These are phyloP conservation scores for Verbascum thapsus DNA, from an alignment of 257 asterid species.

Conservation along the genomic window DNA sequence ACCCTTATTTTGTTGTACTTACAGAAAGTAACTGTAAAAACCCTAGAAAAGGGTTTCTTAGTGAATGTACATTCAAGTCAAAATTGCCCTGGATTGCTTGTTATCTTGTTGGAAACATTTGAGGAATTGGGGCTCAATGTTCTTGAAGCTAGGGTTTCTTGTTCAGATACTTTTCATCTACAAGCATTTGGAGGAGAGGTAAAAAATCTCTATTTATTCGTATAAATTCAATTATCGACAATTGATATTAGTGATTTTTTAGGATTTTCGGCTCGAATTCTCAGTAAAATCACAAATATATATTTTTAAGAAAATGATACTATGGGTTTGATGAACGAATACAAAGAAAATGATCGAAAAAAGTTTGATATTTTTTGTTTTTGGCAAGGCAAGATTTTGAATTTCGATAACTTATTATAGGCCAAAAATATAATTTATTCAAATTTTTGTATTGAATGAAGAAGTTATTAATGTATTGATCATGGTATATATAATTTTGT, in stretches of 20 bases:
- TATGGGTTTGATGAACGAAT: no score
- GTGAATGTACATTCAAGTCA: slow-evolving; percentile 48
- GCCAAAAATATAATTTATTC: no score
- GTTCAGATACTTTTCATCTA: slow-evolving; percentile 47
- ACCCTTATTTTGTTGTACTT: not conserved
- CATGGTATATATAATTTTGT: no score
- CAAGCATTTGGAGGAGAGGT: slow-evolving; percentile 61
- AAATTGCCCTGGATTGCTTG: slow-evolving; percentile 53
- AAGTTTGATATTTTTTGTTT: no score
- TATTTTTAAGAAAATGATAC: no score
- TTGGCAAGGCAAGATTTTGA: no score
- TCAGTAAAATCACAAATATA: no score
- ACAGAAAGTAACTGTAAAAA: slow-evolving; percentile 52
- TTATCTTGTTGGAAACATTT: slow-evolving; percentile 49
- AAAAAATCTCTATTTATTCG: slow-evolving; percentile 5
- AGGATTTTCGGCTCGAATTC: no score
- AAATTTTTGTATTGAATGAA: no score
- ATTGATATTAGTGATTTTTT: not conserved
- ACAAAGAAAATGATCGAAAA: no score
- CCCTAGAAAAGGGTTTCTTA: slow-evolving; percentile 57
- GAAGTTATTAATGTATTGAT: not conserved
- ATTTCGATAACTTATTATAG: no score
- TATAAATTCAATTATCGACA: not conserved
- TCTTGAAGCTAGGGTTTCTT: slow-evolving; percentile 67
- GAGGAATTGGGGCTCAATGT: slow-evolving; percentile 59